Conservation (phyloP, 2,329 filamentous ascomycete species). For the Pseudofabraea citricarpa region DNA sequence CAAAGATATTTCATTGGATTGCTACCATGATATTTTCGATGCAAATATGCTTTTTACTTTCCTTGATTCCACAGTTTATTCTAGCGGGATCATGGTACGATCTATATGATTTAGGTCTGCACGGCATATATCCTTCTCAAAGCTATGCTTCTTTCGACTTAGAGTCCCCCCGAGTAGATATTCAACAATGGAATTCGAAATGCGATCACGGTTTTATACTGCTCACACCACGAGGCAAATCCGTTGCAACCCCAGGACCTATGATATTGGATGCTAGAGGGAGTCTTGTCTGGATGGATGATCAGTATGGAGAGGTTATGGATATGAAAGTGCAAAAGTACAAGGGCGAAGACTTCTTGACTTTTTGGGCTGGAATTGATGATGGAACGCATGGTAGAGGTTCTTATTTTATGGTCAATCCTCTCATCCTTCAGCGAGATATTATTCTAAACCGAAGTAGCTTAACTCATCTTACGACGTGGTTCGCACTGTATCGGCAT, state of each 20-base stretch:
- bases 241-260: conserved; percentile 9
- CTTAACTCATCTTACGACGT: conserved; percentile 2
- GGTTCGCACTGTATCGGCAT: neutral
- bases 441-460: neutral
- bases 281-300: conserved; percentile 13
- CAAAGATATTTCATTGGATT: no score
- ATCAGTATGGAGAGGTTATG: conserved; percentile 12
- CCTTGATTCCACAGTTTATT: neutral
- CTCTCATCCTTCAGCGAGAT: neutral
- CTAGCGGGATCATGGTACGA: neutral
- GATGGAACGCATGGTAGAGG: conserved; percentile 40
- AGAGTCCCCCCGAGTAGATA: conserved; percentile 4
- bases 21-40: no score
- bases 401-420: conserved; percentile 37
- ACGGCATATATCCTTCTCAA: conserved; percentile 9
- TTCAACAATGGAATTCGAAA: conserved; percentile 8
- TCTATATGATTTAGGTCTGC: conserved; percentile 9
- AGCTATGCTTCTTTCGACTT: conserved; percentile 8
- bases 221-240: conserved; percentile 9
- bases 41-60: no score
- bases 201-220: conserved; percentile 9
- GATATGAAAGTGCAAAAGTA: conserved; percentile 30
- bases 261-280: conserved; percentile 12
- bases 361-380: conserved; percentile 42
- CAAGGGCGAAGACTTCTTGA: conserved; percentile 38